phyloP scores from a whole-genome alignment of 805 yeast genomes.

The Yamadazyma tumulicola region DNA sequence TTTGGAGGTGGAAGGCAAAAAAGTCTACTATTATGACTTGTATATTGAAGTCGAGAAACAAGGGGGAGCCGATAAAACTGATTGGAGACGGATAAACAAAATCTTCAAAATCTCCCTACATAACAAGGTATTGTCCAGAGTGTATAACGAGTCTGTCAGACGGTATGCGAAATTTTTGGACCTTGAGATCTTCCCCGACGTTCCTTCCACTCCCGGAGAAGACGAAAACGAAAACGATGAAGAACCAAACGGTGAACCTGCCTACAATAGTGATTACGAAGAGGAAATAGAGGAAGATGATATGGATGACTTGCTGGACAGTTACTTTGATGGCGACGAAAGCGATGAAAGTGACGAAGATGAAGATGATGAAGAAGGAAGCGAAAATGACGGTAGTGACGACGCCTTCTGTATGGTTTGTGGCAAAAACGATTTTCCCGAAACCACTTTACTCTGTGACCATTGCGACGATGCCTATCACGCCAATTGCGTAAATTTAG shows the following conservation, averaged over 20 bases:
- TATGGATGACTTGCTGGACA: too few relatives aligned
- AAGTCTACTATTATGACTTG: conserved; percentile 37
- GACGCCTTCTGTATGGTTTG: conserved; percentile 48
- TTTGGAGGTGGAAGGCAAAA: conserved; percentile 15
- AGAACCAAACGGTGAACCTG: conserved; percentile 26
- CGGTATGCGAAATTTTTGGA: conserved; percentile 32
- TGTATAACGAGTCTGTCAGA: conserved; percentile 22
- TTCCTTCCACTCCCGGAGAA: conserved; percentile 5
- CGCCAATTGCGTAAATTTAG: conserved; percentile 54
- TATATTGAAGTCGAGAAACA: conserved; percentile 28
- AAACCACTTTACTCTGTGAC: conserved; percentile 58
- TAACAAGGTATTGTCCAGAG: conserved; percentile 17
- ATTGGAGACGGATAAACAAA: conserved; percentile 22
- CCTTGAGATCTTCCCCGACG: conserved; percentile 5
- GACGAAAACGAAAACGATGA: conserved; percentile 21
- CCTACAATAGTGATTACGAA: not conserved
- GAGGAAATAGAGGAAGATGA: conserved; percentile 15
- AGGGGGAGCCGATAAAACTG: conserved; percentile 17
- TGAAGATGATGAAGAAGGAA: conserved; percentile 24
- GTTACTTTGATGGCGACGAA: too few relatives aligned
- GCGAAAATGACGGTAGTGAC: conserved; percentile 30
- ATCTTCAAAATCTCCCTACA: conserved; percentile 20
- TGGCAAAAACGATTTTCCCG: conserved; percentile 41
- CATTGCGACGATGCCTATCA: conserved; percentile 74
- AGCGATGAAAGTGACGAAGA: too few relatives aligned